A percentile compares a stretch with the other conserved stretches of the same genome.
These are phyloP conservation scores for Leishmania tropica DNA, from an alignment of 208 protist species.

Conservation along the genomic window DNA sequence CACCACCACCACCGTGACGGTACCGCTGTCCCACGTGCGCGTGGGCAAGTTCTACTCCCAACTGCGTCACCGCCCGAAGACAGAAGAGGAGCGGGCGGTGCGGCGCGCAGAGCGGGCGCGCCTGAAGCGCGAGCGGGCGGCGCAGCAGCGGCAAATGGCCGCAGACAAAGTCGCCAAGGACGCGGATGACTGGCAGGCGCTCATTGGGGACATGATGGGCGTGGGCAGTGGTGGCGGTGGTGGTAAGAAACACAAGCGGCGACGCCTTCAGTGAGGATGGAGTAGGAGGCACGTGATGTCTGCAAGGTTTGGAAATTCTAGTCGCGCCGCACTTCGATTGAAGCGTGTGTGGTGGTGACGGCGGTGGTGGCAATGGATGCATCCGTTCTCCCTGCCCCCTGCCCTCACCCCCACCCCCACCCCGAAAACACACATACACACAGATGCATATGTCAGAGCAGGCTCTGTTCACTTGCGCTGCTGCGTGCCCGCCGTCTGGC, in stretches of 20 bases:
- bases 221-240: neutral
- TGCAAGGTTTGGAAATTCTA: neutral
- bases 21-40: slow-evolving; percentile 76
- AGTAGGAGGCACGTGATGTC: neutral
- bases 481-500: neutral
- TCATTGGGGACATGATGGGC: slow-evolving; percentile 67
- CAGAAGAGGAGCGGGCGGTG: slow-evolving; percentile 48
- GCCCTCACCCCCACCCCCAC: too few species aligned
- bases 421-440: neutral
- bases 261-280: slow-evolving; percentile 8
- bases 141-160: slow-evolving; percentile 42
- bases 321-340: slow-evolving; percentile 1
- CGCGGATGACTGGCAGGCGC: slow-evolving; percentile 71
- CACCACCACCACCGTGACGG: slow-evolving; percentile 27
- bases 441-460: neutral
- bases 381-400: neutral
- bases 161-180: slow-evolving; percentile 58
- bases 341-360: slow-evolving; percentile 5
- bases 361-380: neutral
- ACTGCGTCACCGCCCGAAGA: slow-evolving; percentile 45
- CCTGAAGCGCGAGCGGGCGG: slow-evolving; percentile 50
- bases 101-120: slow-evolving; percentile 45
- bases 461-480: neutral
- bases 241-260: slow-evolving; percentile 12
- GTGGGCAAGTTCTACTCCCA: slow-evolving; percentile 60